These are phyloP conservation scores for Pestalotiopsis sp. DNA, from an alignment of 2,329 filamentous ascomycete species.

Conservation along the genomic window DNA sequence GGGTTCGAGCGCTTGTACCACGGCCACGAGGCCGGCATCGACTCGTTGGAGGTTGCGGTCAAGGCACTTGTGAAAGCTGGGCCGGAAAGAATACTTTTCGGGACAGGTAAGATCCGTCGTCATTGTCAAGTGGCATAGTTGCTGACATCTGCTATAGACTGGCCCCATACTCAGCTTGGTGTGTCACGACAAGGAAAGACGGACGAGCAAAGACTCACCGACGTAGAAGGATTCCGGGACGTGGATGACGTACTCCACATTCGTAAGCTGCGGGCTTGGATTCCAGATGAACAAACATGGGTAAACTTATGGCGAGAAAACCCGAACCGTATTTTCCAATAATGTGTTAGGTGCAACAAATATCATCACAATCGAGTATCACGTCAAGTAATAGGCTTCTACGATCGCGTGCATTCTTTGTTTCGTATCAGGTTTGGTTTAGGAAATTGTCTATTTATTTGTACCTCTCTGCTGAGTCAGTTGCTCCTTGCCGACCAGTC, in stretches of 20 bases:
- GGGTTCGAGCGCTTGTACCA: constrained; percentile 6
- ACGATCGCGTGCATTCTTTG: not conserved
- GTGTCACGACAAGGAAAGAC: constrained; percentile 4
- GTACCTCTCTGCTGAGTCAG: not conserved
- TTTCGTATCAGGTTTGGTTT: not conserved
- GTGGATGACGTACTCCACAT: constrained; percentile 2
- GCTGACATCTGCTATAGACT: not conserved
- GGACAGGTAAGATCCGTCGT: not conserved
- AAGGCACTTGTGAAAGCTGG: not conserved
- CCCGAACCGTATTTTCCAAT: not conserved
- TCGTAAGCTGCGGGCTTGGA: not conserved
- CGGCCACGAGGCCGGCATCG: not conserved
- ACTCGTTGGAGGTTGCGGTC: not conserved
- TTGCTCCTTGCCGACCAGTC: no score
- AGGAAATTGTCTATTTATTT: not conserved
- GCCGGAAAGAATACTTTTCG: not conserved
- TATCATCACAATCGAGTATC: not conserved
- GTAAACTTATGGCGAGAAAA: not conserved
- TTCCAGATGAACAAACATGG: not conserved
- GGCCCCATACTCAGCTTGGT: constrained; percentile 5
- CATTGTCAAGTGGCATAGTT: not conserved
- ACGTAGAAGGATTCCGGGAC: not conserved
- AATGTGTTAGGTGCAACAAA: not conserved
- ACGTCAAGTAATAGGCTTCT: not conserved
- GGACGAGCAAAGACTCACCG: not conserved